Conservation (phyloP, 306 rosid genomes). For the Biancaea sappan region DNA sequence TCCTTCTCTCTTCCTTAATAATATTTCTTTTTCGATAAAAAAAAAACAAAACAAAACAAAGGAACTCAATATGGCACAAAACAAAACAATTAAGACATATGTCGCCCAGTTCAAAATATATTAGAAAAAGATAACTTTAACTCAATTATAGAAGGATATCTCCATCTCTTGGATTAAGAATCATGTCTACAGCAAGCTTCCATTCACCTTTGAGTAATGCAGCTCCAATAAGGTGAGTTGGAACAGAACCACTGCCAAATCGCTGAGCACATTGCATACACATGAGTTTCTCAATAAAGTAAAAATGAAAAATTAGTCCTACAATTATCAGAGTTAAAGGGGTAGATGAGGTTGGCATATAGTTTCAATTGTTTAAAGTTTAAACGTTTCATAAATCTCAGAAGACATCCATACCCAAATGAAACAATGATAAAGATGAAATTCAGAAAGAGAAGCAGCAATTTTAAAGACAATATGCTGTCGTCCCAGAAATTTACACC, state of each 20-base stretch:
- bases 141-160: conserved; percentile 78
- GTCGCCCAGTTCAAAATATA: conserved; percentile 20
- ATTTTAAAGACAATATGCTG: background rate
- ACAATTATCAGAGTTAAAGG: conserved; percentile 15
- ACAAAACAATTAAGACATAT: conserved; percentile 30
- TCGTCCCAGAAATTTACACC: no score
- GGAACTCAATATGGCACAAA: conserved; percentile 27
- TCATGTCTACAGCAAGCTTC: conserved; percentile 73
- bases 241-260: conserved; percentile 95
- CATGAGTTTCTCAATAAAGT: conserved; percentile 28
- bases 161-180: conserved; percentile 98
- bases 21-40: no score
- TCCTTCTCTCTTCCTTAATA: no score
- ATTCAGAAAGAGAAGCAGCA: background rate
- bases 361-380: conserved; percentile 13
- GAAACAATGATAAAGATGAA: background rate
- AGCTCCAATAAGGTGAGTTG: conserved; percentile 84
- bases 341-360: conserved; percentile 5
- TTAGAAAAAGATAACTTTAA: background rate
- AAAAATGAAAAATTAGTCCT: conserved; percentile 9
- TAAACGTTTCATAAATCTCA: background rate
- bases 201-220: conserved; percentile 87
- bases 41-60: no score
- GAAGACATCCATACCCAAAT: background rate
- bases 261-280: conserved; percentile 59